A percentile compares a stretch with the other conserved stretches of the same genome.
Evolutionary conservation across 139 green algal species (phyloP).

Genomic region (Auxenochlorella pyrenoidosa): DNA sequence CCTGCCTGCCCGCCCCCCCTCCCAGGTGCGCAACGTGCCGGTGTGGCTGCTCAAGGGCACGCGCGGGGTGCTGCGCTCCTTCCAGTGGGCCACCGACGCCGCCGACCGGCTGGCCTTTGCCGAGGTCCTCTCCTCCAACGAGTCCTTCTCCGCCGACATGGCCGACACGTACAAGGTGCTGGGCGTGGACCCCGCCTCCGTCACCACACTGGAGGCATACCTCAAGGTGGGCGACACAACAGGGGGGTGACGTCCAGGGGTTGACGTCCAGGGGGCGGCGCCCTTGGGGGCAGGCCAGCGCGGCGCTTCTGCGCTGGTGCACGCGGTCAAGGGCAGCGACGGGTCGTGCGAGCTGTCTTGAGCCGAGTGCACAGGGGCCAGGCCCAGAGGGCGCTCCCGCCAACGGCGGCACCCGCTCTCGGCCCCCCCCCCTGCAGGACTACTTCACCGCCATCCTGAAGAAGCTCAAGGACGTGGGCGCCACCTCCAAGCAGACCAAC

Average conservation of each 20-base stretch:
- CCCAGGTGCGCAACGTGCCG: slow-evolving; percentile 87
- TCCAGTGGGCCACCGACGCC: slow-evolving; percentile 95
- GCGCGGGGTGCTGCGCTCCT: slow-evolving; percentile 75
- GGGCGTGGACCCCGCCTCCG: slow-evolving; percentile 81
- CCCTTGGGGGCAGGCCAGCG: too few relatives aligned
- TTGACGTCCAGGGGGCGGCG: too few relatives aligned
- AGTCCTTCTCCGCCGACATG: slow-evolving; percentile 91
- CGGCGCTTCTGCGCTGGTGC: too few relatives aligned
- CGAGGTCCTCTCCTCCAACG: slow-evolving; percentile 90
- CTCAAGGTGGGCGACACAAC: too few relatives aligned
- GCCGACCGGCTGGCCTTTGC: slow-evolving; percentile 95
- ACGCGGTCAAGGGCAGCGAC: too few relatives aligned
- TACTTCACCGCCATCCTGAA: slow-evolving; percentile 97
- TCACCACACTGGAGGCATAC: slow-evolving; percentile 90
- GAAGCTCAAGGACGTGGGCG: slow-evolving; percentile 99
- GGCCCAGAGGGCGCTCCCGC: too few relatives aligned
- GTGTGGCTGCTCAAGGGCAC: slow-evolving; percentile 89
- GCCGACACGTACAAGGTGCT: slow-evolving; percentile 90
- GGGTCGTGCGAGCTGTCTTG: too few relatives aligned
- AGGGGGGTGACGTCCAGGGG: too few relatives aligned
- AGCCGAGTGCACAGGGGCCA: too few relatives aligned
- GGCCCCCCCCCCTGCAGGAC: slow-evolving; percentile 83
- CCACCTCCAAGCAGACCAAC: slow-evolving; percentile 73
- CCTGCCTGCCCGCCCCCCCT: too few relatives aligned
- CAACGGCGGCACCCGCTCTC: too few relatives aligned